Evolutionary conservation across 2,329 filamentous ascomycete species (phyloP), one percentile per base, ranked within the genome.

Genomic region (Exophiala sp.): DNA sequence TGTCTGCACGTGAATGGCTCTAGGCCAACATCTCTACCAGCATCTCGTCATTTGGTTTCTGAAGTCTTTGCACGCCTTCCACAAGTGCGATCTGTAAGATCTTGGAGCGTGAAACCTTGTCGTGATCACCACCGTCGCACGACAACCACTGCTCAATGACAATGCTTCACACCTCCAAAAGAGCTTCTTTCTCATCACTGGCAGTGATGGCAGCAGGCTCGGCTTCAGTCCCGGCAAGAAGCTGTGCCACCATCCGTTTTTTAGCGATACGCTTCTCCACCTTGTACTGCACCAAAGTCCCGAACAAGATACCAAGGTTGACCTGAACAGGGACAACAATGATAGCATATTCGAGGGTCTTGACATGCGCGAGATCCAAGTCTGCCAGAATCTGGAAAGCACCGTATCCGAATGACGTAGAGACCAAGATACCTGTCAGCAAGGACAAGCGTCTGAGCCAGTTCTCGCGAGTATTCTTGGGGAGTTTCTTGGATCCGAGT

Each of bases 301-400:
- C 58, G 24, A 59, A 42, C 18, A 60, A 43, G 14, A 60, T 29
- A 13, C 58, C 58, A 32, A 60, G 30, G 47, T 60, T 60, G 47
- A 60, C 44, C 40, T 59, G 58, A 13, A 59, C 44, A 2, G 58
- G 58, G 4, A 59, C 46, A 10, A 58, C 55, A 39, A 60, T 55
- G 40, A 59, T 41, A 16, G 39, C 35, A 34, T 60, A 60, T 32
- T 60, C 58, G 7, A 57, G 16, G 5, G 48, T 13, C 48, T 60
- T 60, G 41, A 60, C 58, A 18, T 50, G 56, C 4, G 56, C 58
- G 6, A 60, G 56, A 22, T 58, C 58, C 44, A 50, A 42, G 10
- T 48, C 32, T 5, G 47, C 56, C 6, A 60, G 55, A 18, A 59
- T 56, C 29, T 54, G 40, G 45, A 60, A 53, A 2, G 52, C 48